Percentiles rank a stretch among this genome's conserved stretches.
phyloP scores from a whole-genome alignment of 2,329 filamentous ascomycete genomes.

The Exophiala oligosperma region DNA sequence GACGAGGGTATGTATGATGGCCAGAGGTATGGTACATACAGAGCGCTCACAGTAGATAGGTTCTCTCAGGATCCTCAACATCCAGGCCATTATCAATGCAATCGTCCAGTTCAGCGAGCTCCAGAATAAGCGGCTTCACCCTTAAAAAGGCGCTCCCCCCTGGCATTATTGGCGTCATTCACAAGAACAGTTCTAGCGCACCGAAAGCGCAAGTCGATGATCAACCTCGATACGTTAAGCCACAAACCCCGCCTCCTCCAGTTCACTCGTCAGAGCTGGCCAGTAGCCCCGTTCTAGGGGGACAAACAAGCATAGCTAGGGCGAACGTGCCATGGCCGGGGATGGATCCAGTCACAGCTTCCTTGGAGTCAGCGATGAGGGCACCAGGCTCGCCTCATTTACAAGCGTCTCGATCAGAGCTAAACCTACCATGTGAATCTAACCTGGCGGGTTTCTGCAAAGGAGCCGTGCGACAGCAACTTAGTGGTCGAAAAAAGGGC shows the following conservation, averaged over 20 bases:
- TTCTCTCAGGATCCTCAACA: neutral
- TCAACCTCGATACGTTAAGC: constrained; percentile 21
- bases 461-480: constrained; percentile 35
- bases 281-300: constrained; percentile 5
- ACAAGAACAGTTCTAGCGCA: constrained; percentile 9
- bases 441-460: constrained; percentile 46
- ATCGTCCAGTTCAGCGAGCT: constrained; percentile 18
- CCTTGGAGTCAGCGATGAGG: constrained; percentile 14
- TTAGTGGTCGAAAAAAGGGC: constrained; percentile 34
- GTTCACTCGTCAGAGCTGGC: neutral
- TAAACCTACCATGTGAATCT: constrained; percentile 34
- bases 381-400: constrained; percentile 4
- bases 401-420: constrained; percentile 16
- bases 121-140: constrained; percentile 14
- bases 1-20: constrained; percentile 4
- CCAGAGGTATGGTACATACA: neutral
- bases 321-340: too few species aligned
- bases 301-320: neutral
- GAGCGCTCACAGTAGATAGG: constrained; percentile 3
- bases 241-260: constrained; percentile 1
- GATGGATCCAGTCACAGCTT: neutral
- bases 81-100: constrained; percentile 21
- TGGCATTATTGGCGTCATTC: constrained; percentile 19
- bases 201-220: constrained; percentile 7
- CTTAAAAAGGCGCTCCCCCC: constrained; percentile 19